Evolutionary conservation across 352 stramenopile species (phyloP), one percentile per base, ranked within the genome.

Genomic region (Elongisporangium anandrum): DNA sequence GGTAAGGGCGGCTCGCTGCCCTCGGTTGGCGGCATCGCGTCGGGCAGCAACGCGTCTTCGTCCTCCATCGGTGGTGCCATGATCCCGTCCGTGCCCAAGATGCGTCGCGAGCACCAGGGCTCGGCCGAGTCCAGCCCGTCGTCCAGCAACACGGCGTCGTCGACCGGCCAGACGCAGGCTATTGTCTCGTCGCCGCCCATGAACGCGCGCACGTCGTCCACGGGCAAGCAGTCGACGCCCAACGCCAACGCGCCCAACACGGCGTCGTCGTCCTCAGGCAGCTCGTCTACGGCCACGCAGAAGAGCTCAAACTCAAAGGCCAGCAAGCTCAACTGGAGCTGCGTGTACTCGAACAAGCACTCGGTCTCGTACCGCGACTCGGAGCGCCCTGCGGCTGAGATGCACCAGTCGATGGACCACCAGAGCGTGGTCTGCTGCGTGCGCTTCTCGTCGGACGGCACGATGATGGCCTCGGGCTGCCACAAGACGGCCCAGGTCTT

Each of bases 401-500:
- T 95, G 78, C 81, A 92, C 53, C 81, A 93, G 60, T 88, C 83
- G n/a, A 90, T 95, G 79, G 83, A 95, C 68, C 85, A 95, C 66
- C 85, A 95, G 58, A 95, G 85, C 66, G 85, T 95, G 4, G 85
- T 95, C 16, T 95, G 85, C 70, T 91, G 85, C 59, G 85, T 95
- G 13, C 83, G 85, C 7, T 92, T 95, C 57, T 93, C 83, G 24
- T 79, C 81, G 29, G 85, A 95, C 39, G 85, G 85, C 48, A 87
- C 81, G 13, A 92, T 93, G 80, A 87, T 95, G 81, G 85, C 85
- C 17, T 90, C 81, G 1, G 85, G 85, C 16, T 95, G 85, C 64
- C 85, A 92, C 70, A 95, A 95, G 72, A 92, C 85, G 0, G 85
- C 83, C 10, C 85, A 92, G 58, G 85, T 95, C 49, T 93, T 95